A percentile compares a stretch with the other conserved stretches of the same genome.
Conservation (phyloP, 192 early-diverging fungal genomes). For the Rhizoclosmatium sp. region DNA sequence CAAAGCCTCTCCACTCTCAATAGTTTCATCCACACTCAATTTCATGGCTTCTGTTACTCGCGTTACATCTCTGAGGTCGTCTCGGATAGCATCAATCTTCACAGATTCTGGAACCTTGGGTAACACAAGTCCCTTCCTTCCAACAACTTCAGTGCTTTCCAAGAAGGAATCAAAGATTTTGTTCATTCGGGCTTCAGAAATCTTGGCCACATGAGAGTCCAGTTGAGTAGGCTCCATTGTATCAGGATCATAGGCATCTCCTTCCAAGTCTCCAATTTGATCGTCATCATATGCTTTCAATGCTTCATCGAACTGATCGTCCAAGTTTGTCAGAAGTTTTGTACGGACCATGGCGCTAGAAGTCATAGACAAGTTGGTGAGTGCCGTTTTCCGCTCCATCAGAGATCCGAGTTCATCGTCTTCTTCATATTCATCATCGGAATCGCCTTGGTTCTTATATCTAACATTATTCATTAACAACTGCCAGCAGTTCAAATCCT, state of each 20-base stretch:
- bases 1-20: constrained; percentile 64
- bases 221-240: constrained; percentile 13
- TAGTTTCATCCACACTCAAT: constrained; percentile 39
- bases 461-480: neutral
- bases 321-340: constrained; percentile 85
- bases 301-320: constrained; percentile 92
- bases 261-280: constrained; percentile 44
- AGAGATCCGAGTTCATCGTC: constrained; percentile 24
- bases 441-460: constrained; percentile 22
- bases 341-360: constrained; percentile 95
- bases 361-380: constrained; percentile 82
- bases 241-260: constrained; percentile 47
- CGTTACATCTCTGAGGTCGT: constrained; percentile 43
- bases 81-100: constrained; percentile 52
- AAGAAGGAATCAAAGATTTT: constrained; percentile 61
- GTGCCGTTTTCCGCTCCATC: constrained; percentile 39
- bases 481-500: neutral
- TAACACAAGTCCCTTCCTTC: constrained; percentile 41
- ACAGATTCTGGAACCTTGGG: constrained; percentile 39
- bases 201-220: neutral
- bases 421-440: constrained; percentile 43
- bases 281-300: constrained; percentile 58
- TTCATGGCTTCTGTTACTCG: constrained; percentile 31
- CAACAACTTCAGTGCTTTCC: constrained; percentile 52
- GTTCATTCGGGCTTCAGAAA: constrained; percentile 43